These are phyloP conservation scores for Acer saccharum DNA, from an alignment of 345 rosid genomes.

Conservation along the genomic window DNA sequence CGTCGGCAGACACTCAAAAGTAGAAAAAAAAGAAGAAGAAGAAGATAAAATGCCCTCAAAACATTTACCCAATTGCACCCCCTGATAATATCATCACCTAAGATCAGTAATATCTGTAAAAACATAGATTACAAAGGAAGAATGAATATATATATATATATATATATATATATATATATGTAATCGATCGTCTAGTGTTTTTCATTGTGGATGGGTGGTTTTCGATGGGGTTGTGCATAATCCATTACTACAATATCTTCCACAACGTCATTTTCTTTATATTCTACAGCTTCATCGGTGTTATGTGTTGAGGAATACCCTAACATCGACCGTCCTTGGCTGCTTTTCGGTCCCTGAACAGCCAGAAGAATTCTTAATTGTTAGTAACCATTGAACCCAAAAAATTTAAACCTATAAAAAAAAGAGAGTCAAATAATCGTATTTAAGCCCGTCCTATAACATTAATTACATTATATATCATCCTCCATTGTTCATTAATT, in stretches of 20 bases:
- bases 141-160: background rate
- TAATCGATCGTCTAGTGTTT: constrained; percentile 35
- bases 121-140: background rate
- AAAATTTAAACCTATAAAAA: no score
- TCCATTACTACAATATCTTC: constrained; percentile 68
- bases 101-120: background rate
- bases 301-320: constrained; percentile 18
- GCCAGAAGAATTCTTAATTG: background rate
- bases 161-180: background rate
- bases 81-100: background rate
- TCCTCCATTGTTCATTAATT: background rate
- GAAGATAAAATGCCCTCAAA: background rate
- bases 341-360: constrained; percentile 28
- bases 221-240: constrained; percentile 84
- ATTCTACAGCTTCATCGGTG: constrained; percentile 28
- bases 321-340: constrained; percentile 28
- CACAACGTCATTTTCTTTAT: constrained; percentile 33
- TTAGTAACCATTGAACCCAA: no score
- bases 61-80: background rate
- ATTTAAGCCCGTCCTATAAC: no score
- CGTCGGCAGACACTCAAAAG: background rate
- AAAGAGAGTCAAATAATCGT: no score
- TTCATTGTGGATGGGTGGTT: constrained; percentile 94
- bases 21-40: no score
- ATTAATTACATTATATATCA: background rate